Percentiles rank a stretch among this genome's conserved stretches.
Evolutionary conservation across 768 basidiomycete genomes (phyloP).

Genomic region (Cantharellus cinnabarinus): DNA sequence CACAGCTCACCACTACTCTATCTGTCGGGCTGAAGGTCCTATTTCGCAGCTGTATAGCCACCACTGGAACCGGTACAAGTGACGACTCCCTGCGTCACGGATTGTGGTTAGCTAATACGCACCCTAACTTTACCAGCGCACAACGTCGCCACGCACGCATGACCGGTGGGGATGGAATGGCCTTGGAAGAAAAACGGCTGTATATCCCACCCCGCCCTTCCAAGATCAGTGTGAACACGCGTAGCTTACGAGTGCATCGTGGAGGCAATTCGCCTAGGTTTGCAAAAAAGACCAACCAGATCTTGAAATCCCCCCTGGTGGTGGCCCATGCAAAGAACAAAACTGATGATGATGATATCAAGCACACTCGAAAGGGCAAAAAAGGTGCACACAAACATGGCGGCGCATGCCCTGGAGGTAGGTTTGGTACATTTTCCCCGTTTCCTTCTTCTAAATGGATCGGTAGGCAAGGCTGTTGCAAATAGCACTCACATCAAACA

Average conservation of each 20-base stretch:
- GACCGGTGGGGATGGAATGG: background rate
- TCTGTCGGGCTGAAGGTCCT: background rate
- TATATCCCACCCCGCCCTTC: background rate
- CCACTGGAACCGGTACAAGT: constrained; percentile 33
- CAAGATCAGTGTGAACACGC: background rate
- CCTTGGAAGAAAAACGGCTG: background rate
- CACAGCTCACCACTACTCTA: background rate
- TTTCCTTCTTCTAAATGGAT: background rate
- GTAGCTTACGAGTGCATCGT: no score
- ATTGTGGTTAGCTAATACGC: background rate
- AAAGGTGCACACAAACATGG: background rate
- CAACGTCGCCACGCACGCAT: background rate
- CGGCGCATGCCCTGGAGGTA: no score
- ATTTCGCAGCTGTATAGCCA: constrained; percentile 39
- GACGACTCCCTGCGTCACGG: background rate
- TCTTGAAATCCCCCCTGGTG: background rate
- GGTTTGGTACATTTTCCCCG: background rate
- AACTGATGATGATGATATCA: background rate
- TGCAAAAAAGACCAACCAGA: background rate
- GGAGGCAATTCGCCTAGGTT: background rate
- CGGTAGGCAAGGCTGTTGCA: background rate
- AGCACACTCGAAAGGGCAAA: background rate
- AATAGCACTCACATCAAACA: background rate
- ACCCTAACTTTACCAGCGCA: background rate
- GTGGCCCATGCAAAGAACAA: background rate